Conservation (phyloP, 2,329 filamentous ascomycete species). For the Fusarium phyllophilum region DNA sequence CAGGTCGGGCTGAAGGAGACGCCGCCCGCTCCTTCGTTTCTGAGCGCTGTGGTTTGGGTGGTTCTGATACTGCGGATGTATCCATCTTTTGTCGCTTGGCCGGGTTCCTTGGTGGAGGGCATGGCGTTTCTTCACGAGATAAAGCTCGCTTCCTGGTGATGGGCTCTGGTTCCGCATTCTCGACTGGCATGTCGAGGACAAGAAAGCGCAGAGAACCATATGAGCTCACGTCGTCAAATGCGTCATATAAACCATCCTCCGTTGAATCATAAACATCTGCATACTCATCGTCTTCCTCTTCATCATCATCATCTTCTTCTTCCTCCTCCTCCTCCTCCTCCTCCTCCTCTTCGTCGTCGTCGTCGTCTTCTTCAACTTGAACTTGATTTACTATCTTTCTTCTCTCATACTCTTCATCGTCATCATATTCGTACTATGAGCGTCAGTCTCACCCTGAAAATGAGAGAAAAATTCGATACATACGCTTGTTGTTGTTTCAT, state of each 20-base stretch:
- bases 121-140: slow-evolving; percentile 18
- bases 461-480: background rate
- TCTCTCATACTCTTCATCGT: slow-evolving; percentile 10
- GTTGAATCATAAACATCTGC: slow-evolving; percentile 9
- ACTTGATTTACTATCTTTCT: background rate
- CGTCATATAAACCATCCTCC: slow-evolving; percentile 2
- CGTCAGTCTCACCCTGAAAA: slow-evolving; percentile 6
- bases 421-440: slow-evolving; percentile 34
- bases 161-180: slow-evolving; percentile 14
- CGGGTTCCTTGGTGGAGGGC: slow-evolving; percentile 5
- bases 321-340: background rate
- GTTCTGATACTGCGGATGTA: background rate
- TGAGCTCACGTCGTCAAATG: slow-evolving; percentile 5
- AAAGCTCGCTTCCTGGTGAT: slow-evolving; percentile 24
- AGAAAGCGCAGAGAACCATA: slow-evolving; percentile 17
- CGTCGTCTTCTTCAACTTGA: background rate
- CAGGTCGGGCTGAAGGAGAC: background rate
- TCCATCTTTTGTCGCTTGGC: slow-evolving; percentile 29
- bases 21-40: background rate
- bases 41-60: background rate
- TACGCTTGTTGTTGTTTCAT: slow-evolving; percentile 29
- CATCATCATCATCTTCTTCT: background rate
- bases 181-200: slow-evolving; percentile 6
- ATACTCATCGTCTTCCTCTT: background rate
- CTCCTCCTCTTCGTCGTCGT: background rate